phyloP scores from a whole-genome alignment of 2,329 filamentous ascomycete genomes.

The Hymenoscyphus fraxineus region DNA sequence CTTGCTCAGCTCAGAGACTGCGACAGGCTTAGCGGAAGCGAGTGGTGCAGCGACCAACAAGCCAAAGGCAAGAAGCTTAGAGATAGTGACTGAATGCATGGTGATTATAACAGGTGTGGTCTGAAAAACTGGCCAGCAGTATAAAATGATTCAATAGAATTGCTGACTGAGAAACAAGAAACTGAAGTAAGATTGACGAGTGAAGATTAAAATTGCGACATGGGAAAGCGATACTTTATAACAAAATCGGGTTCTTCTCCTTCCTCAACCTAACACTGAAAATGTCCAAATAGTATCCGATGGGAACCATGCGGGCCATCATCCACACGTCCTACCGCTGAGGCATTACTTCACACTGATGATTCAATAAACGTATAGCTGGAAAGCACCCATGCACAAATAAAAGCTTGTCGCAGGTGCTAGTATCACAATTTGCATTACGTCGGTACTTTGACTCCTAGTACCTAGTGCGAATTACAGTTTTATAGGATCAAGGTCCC shows the following conservation, averaged over 20 bases:
- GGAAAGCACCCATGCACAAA: neutral
- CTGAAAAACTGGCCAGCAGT: slow-evolving; percentile 33
- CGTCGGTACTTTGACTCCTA: too few relatives aligned
- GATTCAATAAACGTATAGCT: too few relatives aligned
- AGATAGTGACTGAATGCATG: slow-evolving; percentile 31
- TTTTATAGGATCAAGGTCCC: too few relatives aligned
- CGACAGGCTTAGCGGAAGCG: slow-evolving; percentile 15
- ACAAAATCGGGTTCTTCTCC: neutral
- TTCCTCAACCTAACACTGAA: neutral
- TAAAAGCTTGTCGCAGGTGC: too few relatives aligned
- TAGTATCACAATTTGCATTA: too few relatives aligned
- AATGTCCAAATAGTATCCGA: neutral
- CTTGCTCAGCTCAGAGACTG: neutral
- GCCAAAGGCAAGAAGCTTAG: slow-evolving; percentile 27
- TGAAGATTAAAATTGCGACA: slow-evolving; percentile 11
- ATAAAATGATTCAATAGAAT: slow-evolving; percentile 21
- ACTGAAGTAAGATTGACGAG: slow-evolving; percentile 5
- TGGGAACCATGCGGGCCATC: neutral
- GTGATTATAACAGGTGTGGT: slow-evolving; percentile 19
- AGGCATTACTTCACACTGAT: slow-evolving; percentile 19
- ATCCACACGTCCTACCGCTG: slow-evolving; percentile 11
- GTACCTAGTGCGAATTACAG: too few relatives aligned
- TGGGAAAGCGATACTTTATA: slow-evolving; percentile 5
- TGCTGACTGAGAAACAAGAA: slow-evolving; percentile 12
- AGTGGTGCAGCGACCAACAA: slow-evolving; percentile 30